A percentile compares a stretch with the other conserved stretches of the same genome.
Evolutionary conservation across 345 rosid genomes (phyloP).

Genomic region (Rubroshorea leprosula): DNA sequence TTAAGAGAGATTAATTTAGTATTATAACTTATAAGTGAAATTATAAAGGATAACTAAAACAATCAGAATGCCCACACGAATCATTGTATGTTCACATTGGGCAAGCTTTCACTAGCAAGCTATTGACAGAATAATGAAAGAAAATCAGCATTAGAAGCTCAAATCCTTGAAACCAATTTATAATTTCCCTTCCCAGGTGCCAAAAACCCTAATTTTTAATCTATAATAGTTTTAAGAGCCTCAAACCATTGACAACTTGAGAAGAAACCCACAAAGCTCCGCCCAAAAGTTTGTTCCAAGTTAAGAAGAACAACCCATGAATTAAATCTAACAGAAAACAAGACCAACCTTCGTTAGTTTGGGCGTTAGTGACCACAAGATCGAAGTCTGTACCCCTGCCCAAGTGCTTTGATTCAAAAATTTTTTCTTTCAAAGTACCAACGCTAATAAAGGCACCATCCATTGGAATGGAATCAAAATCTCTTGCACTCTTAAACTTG

Average conservation of each 20-base stretch:
- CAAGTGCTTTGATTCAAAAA: conserved; percentile 98
- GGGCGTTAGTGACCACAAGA: conserved; percentile 96
- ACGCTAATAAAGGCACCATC: conserved; percentile 98
- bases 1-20: neutral
- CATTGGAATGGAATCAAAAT: conserved; percentile 83
- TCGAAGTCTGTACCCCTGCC: conserved; percentile 98
- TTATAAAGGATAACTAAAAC: neutral
- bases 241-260: neutral
- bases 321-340: conserved; percentile 19
- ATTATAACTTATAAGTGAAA: no score
- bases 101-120: no score
- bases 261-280: neutral
- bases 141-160: neutral
- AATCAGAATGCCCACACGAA: neutral
- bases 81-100: neutral
- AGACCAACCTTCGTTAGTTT: conserved; percentile 98
- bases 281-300: neutral
- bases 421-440: conserved; percentile 97
- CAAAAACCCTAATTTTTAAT: neutral
- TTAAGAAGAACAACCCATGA: conserved; percentile 6
- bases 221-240: neutral
- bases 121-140: neutral
- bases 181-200: no score
- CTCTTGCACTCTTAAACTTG: conserved; percentile 99
- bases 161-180: neutral